Base-by-base conservation (phyloP, 2,329 filamentous ascomycete genomes). In the Xylaria sp. region DNA sequence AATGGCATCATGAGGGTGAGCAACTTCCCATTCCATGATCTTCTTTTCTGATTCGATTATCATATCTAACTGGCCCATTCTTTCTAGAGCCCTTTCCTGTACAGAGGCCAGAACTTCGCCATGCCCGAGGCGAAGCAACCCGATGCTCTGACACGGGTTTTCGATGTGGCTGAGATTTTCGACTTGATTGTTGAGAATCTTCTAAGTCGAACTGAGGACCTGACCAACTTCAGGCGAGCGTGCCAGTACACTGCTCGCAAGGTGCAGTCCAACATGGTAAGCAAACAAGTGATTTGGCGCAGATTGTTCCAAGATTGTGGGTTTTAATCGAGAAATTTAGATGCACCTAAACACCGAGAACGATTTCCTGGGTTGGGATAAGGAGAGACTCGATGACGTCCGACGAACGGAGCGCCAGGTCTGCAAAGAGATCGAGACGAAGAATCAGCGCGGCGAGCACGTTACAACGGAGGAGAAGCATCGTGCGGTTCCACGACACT, bases 181-280 rank as follows among this genome's bases (percentile, higher is more conserved):
- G 4, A 58, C 0, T 19, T 47, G 2, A 39, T 72, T 1, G 8
- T 69, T 7, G 30, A 16, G 0, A 9, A 61, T 7, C 9, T 71
- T 0, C 54, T 63, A 0, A n/a, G 48, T 1, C 57, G 62, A 1
- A 63, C 60, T 42, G 67, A 65, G 9, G 62, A 67, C 11, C 34
- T 72, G 1, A 44, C 42, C 1, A 71, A 69, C 11, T 51, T 72
- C 0, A 63, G 49, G 9, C 59, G 63, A 4, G 62, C 65, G 0
- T 70, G 64, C 6, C 69, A 71, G 48, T 58, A 60, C 9, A 39
- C 55, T 1, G 61, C 68, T n/a, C 47, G 11, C 11, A 49, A n/a
- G 10, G 49, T 69, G 2, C 55, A 65, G 4, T 8, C 37, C 1
- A 10, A 47, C 2, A 59, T 62, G 34, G 70, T 72, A 65, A 65